phyloP scores from a whole-genome alignment of 148 eudicot genomes.

The Pouteria glomerata region DNA sequence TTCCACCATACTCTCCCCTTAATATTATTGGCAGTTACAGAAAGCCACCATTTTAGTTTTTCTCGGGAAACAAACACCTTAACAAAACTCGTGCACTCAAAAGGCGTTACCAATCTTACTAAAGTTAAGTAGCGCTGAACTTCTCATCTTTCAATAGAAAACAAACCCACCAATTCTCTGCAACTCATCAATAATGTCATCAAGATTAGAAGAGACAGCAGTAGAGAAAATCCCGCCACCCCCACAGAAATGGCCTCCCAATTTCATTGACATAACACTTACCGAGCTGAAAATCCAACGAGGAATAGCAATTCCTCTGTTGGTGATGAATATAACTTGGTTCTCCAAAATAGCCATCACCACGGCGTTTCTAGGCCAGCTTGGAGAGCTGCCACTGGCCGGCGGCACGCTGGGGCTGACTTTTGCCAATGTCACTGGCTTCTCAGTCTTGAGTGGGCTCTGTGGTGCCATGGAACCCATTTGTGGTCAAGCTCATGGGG shows the following conservation, averaged over 20 bases:
- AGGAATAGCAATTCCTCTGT: slow-evolving; percentile 48
- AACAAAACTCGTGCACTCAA: slow-evolving; percentile 31
- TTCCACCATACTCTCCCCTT: slow-evolving; percentile 13
- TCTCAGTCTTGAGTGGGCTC: slow-evolving; percentile 62
- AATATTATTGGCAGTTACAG: slow-evolving; percentile 20
- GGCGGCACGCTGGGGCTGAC: slow-evolving; percentile 77
- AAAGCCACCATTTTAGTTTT: neutral
- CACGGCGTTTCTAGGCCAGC: slow-evolving; percentile 62
- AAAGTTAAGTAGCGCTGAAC: neutral
- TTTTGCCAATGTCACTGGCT: slow-evolving; percentile 87
- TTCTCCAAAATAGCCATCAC: slow-evolving; percentile 72
- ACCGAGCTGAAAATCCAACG: slow-evolving; percentile 60
- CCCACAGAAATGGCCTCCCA: slow-evolving; percentile 17
- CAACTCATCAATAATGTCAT: slow-evolving; percentile 6
- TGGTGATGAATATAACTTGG: slow-evolving; percentile 76
- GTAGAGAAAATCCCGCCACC: neutral
- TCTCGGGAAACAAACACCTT: slow-evolving; percentile 9
- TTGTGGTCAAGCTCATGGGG: slow-evolving; percentile 90
- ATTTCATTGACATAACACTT: slow-evolving; percentile 8
- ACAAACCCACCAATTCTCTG: neutral
- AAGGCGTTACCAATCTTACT: slow-evolving; percentile 18
- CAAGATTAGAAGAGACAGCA: slow-evolving; percentile 8
- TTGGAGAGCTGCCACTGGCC: slow-evolving; percentile 73
- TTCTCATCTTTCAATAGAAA: neutral
- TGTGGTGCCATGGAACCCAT: slow-evolving; percentile 85